Evolutionary conservation across 2,329 filamentous ascomycete genomes (phyloP), one percentile per base, ranked within the genome.

Genomic region (Orbilia ellipsospora): DNA sequence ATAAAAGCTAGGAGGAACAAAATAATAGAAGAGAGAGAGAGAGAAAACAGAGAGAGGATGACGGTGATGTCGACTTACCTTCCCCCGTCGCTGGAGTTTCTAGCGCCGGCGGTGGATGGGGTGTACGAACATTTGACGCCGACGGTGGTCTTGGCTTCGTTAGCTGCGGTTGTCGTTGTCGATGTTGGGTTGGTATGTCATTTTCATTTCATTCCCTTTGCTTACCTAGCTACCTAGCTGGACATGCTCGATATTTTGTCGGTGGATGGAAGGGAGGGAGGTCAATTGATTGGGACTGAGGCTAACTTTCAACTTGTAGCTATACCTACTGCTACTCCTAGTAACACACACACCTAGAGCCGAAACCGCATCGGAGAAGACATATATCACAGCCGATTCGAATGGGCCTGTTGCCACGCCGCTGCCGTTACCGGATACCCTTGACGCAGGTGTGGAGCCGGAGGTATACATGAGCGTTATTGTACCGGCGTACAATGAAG

Each of bases 401-500:
- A 56, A 84, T 83, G 78, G 84, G 86, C 79, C 80, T 78, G n/a
- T 79, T 83, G 16, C 79, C 79, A 26, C 80, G 77, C 31, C 75
- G 80, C 44, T 77, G 78, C 77, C 52, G 73, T 80, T 79, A 79
- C 83, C 77, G 80, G 83, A 77, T 81, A 82, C 18, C 83, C 83
- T 2, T 82, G 81, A 77, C 82, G 82, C 52, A 80, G 82, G 2
- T 82, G 82, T 45, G 85, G 88, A 77, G 82, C 86, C 15, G 86
- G 88, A 78, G 77, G 83, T 97, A n/a, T 91, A 91, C 81, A 89
- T 99, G 85, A 95, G 92, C 64, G 89, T 98, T 6, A 93, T 99
- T 0, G 90, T 99, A 51, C 95, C 95, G 0, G 95, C 95, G 8
- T 99, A 93, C 86, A 99, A 99, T 79, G 95, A 99, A 81, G 90